Base-by-base conservation (phyloP, 805 yeast species). In the Barnettozyma californica region DNA sequence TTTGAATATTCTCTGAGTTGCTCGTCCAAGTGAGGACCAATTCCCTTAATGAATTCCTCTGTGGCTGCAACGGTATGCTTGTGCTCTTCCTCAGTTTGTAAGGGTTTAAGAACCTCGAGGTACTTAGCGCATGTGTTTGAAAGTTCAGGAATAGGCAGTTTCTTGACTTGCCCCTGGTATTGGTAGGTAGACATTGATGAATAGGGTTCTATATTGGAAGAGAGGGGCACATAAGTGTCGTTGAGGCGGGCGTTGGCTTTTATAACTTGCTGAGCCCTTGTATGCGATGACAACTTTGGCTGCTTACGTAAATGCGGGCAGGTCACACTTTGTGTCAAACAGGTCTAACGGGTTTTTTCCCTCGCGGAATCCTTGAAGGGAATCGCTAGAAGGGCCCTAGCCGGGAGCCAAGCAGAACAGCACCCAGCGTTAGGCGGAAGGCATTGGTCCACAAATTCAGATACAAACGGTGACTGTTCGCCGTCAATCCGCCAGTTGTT, bases 81-180 rank as follows among this genome's bases (percentile, higher is more conserved):
- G 61, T 86, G 85, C 63, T 89, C 96, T 33, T 67, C 69, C 41
- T 81, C 84, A 6, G 89, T 85, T 65, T 87, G 96, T n/a, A 90
- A 70, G 0, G 97, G 96, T 62, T 78, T 77, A 36, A 90, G 71
- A 9, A 80, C 84, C 19, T 75, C 74, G 47, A 90, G 68, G 61
- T 88, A 90, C 56, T 75, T 73, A 18, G 69, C 59, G 58, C 94
- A 78, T 0, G 96, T 84, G 45, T 80, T 82, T 31, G 73, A 67
- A 48, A 90, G 71, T 26, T 80, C 78, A 2, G 97, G 97, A 39
- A 90, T 86, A 8, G 97, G 97, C 29, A 90, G 73, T 63, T 81
- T 84, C 49, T 74, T 63, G 36, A 87, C 69, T 46, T 71, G 64
- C 41, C 72, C 74, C 64, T 87, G 95, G 62, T 69, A 70, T 44